Conservation (phyloP, 2,329 filamentous ascomycete genomes). For the Monascus ruber region DNA sequence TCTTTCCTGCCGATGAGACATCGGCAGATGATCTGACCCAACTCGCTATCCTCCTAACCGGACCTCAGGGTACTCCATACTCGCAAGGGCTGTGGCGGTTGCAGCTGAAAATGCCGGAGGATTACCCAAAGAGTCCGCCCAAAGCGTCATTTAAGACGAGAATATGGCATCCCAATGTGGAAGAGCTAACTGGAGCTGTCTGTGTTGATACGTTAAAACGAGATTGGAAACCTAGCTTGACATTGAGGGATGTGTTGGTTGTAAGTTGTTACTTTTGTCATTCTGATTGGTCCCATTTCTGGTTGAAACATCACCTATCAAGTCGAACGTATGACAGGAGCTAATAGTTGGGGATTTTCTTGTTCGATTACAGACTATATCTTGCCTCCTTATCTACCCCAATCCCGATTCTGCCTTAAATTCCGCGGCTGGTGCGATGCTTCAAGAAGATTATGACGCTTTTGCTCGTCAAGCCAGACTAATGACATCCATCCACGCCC, state of each 20-base stretch:
- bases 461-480: constrained; percentile 48
- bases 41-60: constrained; percentile 47
- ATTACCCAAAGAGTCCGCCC: constrained; percentile 39
- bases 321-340: not conserved
- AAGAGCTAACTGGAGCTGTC: constrained; percentile 49
- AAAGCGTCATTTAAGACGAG: constrained; percentile 50
- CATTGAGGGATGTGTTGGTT: constrained; percentile 46
- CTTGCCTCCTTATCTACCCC: constrained; percentile 51
- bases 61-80: constrained; percentile 50
- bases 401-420: constrained; percentile 55
- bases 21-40: constrained; percentile 44
- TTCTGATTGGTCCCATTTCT: not conserved
- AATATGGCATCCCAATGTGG: constrained; percentile 56
- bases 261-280: constrained; percentile 16
- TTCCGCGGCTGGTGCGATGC: constrained; percentile 46
- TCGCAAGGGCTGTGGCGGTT: constrained; percentile 47
- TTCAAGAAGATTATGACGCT: constrained; percentile 47
- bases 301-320: too few species aligned
- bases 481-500: constrained; percentile 53
- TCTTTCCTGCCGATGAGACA: constrained; percentile 38
- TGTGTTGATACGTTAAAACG: constrained; percentile 55
- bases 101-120: constrained; percentile 47
- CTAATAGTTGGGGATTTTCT: not conserved
- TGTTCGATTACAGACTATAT: constrained; percentile 38
- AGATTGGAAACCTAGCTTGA: constrained; percentile 49